Base-by-base conservation (phyloP, 257 asterid species). In the Plectranthus barbatus region DNA sequence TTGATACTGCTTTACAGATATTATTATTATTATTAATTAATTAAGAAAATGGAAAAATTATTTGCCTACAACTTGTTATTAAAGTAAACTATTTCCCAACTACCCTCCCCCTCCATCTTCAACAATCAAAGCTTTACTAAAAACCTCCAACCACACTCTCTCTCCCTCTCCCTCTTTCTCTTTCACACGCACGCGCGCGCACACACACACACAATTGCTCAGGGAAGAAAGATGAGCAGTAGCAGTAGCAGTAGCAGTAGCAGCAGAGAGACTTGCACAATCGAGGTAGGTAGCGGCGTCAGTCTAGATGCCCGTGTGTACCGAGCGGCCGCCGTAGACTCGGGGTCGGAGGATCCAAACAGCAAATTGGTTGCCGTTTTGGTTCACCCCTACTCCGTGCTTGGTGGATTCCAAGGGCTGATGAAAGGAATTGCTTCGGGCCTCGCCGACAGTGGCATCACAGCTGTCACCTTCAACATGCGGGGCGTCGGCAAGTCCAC, bases 401-500 rank as follows among this genome's bases (percentile, higher is more conserved):
- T 86, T 20, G 96, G 95, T 1, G 96, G 96, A 7, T 88, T 80
- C 65, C 95, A 88, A 67, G 96, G 90, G 6, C 73, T 88, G 48
- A 84, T 84, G 86, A 84, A 77, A 57, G 96, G 96, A 47, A 86
- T 84, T 29, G 97, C 91, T 5, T 68, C 80, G 13, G 85, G 90
- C 18, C 74, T 90, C 56, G 86, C 90, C 63, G 68, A 70, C 51
- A 71, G 73, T 23, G 97, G 95, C 3, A 62, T 84, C 7, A 60
- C 80, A 26, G 78, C 95, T 59, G 31, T 90, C 72, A 90, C 95
- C 50, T 90, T 83, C 75, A 87, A 90, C 68, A 84, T 82, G 76
- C 77, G 97, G 41, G 95, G 95, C 5, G 86, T 80, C 68, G 94
- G 97, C n/a, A 84, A 80, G 61, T 90, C 97, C 70, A 84, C 84